phyloP scores from a whole-genome alignment of 371 early-diverging fungal species.

The Apophysomyces trapeziformis region DNA sequence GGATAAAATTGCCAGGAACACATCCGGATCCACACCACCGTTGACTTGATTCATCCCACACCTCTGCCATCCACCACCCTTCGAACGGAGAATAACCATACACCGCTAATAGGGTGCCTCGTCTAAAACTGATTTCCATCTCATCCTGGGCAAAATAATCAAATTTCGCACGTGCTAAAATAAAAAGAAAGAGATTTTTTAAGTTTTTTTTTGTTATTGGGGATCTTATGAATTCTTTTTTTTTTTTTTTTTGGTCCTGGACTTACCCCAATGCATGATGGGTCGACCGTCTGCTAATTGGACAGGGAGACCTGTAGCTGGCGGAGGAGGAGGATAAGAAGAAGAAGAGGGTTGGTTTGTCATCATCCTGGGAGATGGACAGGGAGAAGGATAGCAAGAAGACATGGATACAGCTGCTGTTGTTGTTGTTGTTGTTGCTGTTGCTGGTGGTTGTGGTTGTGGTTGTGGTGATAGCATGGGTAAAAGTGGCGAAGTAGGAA shows the following conservation, averaged over 20 bases:
- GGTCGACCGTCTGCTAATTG: conserved; percentile 39
- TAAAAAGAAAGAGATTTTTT: conserved; percentile 1
- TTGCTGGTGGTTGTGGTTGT: no score
- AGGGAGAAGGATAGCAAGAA: not conserved
- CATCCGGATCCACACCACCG: conserved; percentile 24
- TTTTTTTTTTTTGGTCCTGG: not conserved
- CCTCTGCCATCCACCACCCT: conserved; percentile 33
- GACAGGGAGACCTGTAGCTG: conserved; percentile 16
- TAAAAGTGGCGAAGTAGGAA: conserved; percentile 11
- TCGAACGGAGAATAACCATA: conserved; percentile 20
- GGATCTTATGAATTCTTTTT: not conserved
- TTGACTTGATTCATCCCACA: conserved; percentile 31
- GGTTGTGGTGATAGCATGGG: not conserved
- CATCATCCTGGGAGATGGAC: conserved; percentile 1
- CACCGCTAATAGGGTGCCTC: conserved; percentile 28
- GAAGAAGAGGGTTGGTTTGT: not conserved
- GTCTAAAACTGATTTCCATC: conserved; percentile 36
- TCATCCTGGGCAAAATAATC: conserved; percentile 36
- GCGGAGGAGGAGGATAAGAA: conserved; percentile 1
- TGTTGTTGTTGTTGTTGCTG: no score
- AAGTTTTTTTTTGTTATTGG: not conserved
- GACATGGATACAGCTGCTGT: not conserved
- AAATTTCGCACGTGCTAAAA: conserved; percentile 42
- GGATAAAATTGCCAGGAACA: conserved; percentile 34
- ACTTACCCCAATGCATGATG: conserved; percentile 46